A percentile compares a stretch with the other conserved stretches of the same genome.
These are phyloP conservation scores for Wickerhamomyces chambardii DNA, from an alignment of 805 yeast genomes.

Conservation along the genomic window DNA sequence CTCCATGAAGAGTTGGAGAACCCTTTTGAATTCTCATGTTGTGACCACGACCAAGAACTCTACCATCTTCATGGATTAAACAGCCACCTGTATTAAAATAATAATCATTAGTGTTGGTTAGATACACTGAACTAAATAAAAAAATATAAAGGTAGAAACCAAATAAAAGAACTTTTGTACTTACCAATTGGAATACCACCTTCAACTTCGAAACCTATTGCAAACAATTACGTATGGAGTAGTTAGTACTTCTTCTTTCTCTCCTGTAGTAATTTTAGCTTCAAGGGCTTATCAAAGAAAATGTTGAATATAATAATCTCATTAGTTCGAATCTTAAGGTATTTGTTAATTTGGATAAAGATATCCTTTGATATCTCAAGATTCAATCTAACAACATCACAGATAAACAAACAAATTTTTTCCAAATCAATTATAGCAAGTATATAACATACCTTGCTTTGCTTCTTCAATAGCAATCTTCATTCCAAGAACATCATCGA, in stretches of 20 bases:
- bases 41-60: constrained; percentile 81
- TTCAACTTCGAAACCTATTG: constrained; percentile 46
- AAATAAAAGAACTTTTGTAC: constrained; percentile 12
- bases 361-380: no score
- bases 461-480: constrained; percentile 71
- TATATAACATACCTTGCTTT: constrained; percentile 30
- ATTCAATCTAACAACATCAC: no score
- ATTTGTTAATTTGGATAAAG: no score
- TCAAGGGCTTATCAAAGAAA: no score
- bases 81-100: no score
- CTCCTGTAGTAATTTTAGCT: no score
- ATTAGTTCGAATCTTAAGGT: no score
- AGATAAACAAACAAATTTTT: not conserved
- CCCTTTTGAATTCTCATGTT: constrained; percentile 81
- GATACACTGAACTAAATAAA: no score
- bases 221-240: not conserved
- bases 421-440: not conserved
- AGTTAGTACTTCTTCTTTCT: not conserved
- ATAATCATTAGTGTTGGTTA: no score
- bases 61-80: constrained; percentile 65
- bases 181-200: constrained; percentile 86
- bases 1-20: constrained; percentile 87
- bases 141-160: constrained; percentile 2
- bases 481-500: constrained; percentile 61
- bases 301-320: no score